A percentile compares a stretch with the other conserved stretches of the same genome.
phyloP scores from a whole-genome alignment of 2,329 filamentous ascomycete species.

The Neocucurbitaria cava region DNA sequence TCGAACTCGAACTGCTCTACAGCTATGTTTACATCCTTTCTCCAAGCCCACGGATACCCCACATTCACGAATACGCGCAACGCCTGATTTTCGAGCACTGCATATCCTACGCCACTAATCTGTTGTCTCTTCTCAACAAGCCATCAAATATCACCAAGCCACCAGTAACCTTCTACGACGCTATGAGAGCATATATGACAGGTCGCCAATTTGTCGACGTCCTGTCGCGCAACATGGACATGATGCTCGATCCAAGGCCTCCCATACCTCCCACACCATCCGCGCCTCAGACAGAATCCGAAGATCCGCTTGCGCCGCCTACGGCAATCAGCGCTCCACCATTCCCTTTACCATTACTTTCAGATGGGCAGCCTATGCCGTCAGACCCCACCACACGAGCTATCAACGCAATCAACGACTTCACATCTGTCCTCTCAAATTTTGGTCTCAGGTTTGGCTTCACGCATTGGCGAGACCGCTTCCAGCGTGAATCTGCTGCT shows the following conservation, averaged over 20 bases:
- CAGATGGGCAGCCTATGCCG: constrained; percentile 34
- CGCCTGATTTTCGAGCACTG: constrained; percentile 85
- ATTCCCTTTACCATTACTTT: constrained; percentile 39
- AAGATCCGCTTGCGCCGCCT: constrained; percentile 48
- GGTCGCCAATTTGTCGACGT: constrained; percentile 65
- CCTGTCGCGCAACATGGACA: constrained; percentile 61
- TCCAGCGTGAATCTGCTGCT: constrained; percentile 53
- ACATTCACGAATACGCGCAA: constrained; percentile 77
- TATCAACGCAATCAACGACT: constrained; percentile 56
- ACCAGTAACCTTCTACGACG: constrained; percentile 87
- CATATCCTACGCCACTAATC: constrained; percentile 78
- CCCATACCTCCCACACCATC: constrained; percentile 49
- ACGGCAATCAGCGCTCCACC: constrained; percentile 35
- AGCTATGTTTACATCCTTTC: constrained; percentile 90
- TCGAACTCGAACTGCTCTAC: constrained; percentile 88
- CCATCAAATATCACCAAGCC: constrained; percentile 64
- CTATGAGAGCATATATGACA: constrained; percentile 79
- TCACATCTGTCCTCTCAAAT: constrained; percentile 53
- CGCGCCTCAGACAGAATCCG: constrained; percentile 30
- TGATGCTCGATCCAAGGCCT: constrained; percentile 50
- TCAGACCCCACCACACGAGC: constrained; percentile 49
- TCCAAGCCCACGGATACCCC: constrained; percentile 75
- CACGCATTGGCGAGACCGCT: constrained; percentile 58
- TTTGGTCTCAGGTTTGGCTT: constrained; percentile 59
- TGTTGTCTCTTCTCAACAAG: constrained; percentile 68